phyloP scores from a whole-genome alignment of 371 early-diverging fungal species.

The Rhizopus stolonifer region DNA sequence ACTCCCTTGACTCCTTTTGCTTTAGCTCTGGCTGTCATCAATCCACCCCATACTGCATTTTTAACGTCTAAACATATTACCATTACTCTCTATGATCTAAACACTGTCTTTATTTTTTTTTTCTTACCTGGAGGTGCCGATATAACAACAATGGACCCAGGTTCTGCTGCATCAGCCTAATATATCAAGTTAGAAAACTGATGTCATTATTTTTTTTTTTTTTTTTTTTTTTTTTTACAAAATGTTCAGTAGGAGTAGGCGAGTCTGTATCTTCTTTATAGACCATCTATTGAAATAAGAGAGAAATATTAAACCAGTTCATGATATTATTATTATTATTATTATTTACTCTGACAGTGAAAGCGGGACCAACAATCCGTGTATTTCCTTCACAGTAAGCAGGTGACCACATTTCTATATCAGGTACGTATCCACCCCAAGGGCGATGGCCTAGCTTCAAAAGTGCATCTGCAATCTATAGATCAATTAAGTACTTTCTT shows the following conservation, averaged over 20 bases:
- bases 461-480: slow-evolving; percentile 74
- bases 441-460: slow-evolving; percentile 58
- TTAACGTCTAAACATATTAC: slow-evolving; percentile 49
- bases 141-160: slow-evolving; percentile 65
- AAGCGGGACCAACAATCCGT: slow-evolving; percentile 73
- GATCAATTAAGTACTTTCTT: neutral
- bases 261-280: slow-evolving; percentile 42
- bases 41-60: slow-evolving; percentile 84
- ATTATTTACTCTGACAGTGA: slow-evolving; percentile 64
- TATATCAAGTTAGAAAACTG: no score
- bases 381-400: slow-evolving; percentile 53
- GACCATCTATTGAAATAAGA: slow-evolving; percentile 44
- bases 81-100: no score
- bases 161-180: slow-evolving; percentile 59
- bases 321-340: no score
- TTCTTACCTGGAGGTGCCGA: slow-evolving; percentile 57
- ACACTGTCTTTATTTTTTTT: neutral
- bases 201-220: no score
- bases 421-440: slow-evolving; percentile 67
- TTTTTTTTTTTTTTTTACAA: slow-evolving; percentile 40
- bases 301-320: neutral
- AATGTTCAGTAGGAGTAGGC: slow-evolving; percentile 52
- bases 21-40: slow-evolving; percentile 77
- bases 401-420: slow-evolving; percentile 69
- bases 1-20: slow-evolving; percentile 62